Percentiles rank a stretch among this genome's conserved stretches.
Conservation (phyloP, 106 monocot genomes). For the Alisma plantagoaquatica region DNA sequence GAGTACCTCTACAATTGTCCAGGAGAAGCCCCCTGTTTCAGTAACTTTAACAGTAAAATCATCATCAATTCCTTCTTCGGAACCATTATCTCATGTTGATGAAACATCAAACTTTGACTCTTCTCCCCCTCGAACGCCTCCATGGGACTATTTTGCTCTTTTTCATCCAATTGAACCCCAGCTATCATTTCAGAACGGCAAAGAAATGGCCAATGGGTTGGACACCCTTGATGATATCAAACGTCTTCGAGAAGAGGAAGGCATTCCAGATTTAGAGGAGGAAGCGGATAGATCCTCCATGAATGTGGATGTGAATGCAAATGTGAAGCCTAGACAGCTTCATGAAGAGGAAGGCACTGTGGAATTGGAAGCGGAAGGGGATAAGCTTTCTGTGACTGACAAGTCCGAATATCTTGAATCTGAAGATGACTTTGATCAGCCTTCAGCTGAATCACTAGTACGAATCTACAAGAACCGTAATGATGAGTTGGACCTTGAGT, state of each 20-base stretch:
- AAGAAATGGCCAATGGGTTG: conserved; percentile 21
- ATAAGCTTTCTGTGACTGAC: too few species aligned
- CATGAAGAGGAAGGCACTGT: too few species aligned
- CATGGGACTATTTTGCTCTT: conserved; percentile 87
- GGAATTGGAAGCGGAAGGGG: too few species aligned
- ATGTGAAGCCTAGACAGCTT: too few species aligned
- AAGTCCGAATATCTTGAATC: conserved; percentile 32
- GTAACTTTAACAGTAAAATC: conserved; percentile 31
- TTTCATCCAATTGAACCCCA: conserved; percentile 63
- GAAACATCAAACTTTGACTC: conserved; percentile 28
- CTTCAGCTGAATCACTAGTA: conserved; percentile 61
- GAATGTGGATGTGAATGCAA: too few species aligned
- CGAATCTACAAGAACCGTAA: conserved; percentile 62
- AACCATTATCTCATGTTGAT: conserved; percentile 16
- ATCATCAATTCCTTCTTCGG: conserved; percentile 12
- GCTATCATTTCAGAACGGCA: conserved; percentile 48
- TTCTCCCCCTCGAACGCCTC: conserved; percentile 26
- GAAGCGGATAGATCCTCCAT: conserved; percentile 30
- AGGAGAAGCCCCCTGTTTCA: conserved; percentile 43
- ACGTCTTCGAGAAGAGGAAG: conserved; percentile 59
- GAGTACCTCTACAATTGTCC: conserved; percentile 32
- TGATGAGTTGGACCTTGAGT: conserved; percentile 18
- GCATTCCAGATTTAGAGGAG: conserved; percentile 80
- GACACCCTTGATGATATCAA: conserved; percentile 34
- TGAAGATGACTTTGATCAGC: conserved; percentile 74